Conservation (phyloP, 306 rosid genomes). For the Myrica gale region DNA sequence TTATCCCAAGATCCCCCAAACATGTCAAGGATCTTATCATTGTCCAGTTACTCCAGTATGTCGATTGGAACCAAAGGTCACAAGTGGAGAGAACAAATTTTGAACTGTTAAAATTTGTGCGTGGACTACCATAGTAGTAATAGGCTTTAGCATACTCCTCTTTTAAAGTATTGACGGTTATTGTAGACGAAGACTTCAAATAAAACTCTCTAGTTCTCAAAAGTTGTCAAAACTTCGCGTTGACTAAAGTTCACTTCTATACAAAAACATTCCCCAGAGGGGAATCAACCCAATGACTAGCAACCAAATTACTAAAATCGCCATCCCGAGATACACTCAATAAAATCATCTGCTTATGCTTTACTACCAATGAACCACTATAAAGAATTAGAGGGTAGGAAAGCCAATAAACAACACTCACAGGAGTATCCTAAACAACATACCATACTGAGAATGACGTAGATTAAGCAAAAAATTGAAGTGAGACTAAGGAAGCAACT, state of each 20-base stretch:
- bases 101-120: not conserved
- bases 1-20: no score
- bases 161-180: not conserved
- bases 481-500: conserved; percentile 91
- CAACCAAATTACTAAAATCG: not conserved
- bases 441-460: conserved; percentile 91
- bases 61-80: not conserved
- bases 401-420: not conserved
- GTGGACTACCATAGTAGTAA: not conserved
- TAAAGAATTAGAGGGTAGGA: not conserved
- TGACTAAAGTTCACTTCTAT: not conserved
- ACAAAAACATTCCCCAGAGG: not conserved
- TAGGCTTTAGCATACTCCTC: not conserved
- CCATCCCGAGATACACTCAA: not conserved
- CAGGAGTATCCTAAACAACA: conserved; percentile 5
- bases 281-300: not conserved
- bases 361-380: not conserved
- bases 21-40: no score
- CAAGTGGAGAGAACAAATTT: not conserved
- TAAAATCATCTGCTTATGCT: not conserved
- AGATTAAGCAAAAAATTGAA: conserved; percentile 81
- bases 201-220: not conserved
- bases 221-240: not conserved
- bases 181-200: not conserved
- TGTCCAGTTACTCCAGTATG: no score